Evolutionary conservation across 2,329 filamentous ascomycete species (phyloP).

Genomic region (Dothistroma pini): DNA sequence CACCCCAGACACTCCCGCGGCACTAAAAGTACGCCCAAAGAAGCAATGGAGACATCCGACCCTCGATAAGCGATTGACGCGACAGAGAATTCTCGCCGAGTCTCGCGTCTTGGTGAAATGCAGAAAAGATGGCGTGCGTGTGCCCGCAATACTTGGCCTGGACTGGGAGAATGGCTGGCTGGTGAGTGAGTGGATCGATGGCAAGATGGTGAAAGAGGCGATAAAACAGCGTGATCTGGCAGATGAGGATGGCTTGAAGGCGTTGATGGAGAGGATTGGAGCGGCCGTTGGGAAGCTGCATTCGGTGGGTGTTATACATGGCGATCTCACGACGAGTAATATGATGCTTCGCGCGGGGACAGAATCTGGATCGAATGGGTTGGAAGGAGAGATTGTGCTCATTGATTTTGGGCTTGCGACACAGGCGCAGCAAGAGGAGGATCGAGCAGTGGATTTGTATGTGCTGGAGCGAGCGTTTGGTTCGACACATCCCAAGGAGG

Average conservation of each 20-base stretch:
- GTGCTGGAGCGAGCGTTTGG: slow-evolving; percentile 92
- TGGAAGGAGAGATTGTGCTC: slow-evolving; percentile 73
- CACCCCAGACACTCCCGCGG: slow-evolving; percentile 61
- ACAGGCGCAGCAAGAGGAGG: slow-evolving; percentile 79
- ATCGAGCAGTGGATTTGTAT: slow-evolving; percentile 92
- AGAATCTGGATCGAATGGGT: slow-evolving; percentile 11
- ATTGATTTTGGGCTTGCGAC: slow-evolving; percentile 93
- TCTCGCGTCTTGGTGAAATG: slow-evolving; percentile 80
- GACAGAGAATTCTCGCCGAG: slow-evolving; percentile 82
- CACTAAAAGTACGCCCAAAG: slow-evolving; percentile 84
- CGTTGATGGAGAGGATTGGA: slow-evolving; percentile 36
- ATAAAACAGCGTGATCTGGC: slow-evolving; percentile 47
- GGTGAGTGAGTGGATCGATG: slow-evolving; percentile 80
- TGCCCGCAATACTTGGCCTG: slow-evolving; percentile 74
- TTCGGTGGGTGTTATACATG: slow-evolving; percentile 81
- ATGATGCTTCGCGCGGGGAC: slow-evolving; percentile 66
- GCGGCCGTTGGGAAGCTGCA: slow-evolving; percentile 57
- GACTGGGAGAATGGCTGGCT: slow-evolving; percentile 66
- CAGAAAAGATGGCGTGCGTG: slow-evolving; percentile 70
- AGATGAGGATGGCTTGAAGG: slow-evolving; percentile 28
- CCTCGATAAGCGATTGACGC: slow-evolving; percentile 83
- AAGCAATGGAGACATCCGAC: slow-evolving; percentile 90
- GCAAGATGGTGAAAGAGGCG: slow-evolving; percentile 62
- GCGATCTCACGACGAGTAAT: slow-evolving; percentile 96
- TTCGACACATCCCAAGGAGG: slow-evolving; percentile 86